Conservation (phyloP, 139 green algal species). For the Micromonas pusilla region DNA sequence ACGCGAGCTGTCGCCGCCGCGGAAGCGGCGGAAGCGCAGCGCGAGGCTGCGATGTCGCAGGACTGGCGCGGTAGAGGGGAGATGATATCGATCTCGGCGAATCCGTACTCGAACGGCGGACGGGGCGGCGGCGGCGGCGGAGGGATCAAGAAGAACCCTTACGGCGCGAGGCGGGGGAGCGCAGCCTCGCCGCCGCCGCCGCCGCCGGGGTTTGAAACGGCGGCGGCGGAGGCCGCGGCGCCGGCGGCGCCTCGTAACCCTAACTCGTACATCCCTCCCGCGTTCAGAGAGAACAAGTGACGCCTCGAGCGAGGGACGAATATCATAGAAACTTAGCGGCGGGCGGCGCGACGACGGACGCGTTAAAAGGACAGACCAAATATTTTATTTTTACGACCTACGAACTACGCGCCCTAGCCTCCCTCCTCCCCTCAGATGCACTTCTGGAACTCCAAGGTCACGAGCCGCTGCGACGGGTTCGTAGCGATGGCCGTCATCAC, state of each 20-base stretch:
- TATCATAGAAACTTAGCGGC: too few species aligned
- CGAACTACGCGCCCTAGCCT: too few species aligned
- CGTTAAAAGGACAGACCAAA: too few species aligned
- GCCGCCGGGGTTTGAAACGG: background rate
- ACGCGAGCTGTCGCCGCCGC: background rate
- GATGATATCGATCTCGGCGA: background rate
- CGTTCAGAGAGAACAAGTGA: background rate
- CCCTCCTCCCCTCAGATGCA: slow-evolving; percentile 2
- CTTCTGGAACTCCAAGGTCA: slow-evolving; percentile 35
- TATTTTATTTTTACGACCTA: too few species aligned
- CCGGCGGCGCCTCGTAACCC: too few species aligned
- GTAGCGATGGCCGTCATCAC: slow-evolving; percentile 25
- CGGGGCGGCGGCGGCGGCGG: too few species aligned
- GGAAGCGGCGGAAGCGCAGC: background rate
- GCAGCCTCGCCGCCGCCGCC: background rate
- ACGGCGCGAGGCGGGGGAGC: background rate
- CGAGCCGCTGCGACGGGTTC: background rate
- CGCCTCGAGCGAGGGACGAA: too few species aligned
- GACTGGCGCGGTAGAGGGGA: too few species aligned
- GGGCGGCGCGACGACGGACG: too few species aligned
- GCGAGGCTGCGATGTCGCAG: background rate
- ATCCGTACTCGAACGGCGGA: background rate
- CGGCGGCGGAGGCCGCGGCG: background rate
- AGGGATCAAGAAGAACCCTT: background rate
- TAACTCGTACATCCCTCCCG: background rate